These are phyloP conservation scores for Hortaea werneckii DNA, from an alignment of 2,329 filamentous ascomycete species.

Conservation along the genomic window DNA sequence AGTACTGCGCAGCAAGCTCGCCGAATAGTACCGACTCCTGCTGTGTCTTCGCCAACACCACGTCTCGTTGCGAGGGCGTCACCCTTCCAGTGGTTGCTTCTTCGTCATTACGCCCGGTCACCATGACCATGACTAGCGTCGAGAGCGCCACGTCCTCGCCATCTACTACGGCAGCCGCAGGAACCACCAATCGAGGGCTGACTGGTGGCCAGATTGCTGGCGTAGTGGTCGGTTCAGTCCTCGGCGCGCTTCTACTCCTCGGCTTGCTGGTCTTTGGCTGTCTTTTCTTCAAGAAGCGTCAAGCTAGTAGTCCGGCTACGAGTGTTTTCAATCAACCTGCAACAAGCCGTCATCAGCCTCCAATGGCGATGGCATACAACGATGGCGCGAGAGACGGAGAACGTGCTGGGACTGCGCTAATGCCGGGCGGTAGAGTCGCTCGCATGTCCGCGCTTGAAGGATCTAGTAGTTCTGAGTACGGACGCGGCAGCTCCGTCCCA, in stretches of 20 bases:
- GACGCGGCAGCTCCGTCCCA: slow-evolving; percentile 42
- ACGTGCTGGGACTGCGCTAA: slow-evolving; percentile 54
- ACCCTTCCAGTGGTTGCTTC: slow-evolving; percentile 57
- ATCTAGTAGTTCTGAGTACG: slow-evolving; percentile 46
- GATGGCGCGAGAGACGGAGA: slow-evolving; percentile 30
- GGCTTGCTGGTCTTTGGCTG: slow-evolving; percentile 52
- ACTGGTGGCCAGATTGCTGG: slow-evolving; percentile 86
- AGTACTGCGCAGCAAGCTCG: slow-evolving; percentile 73
- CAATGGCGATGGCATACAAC: slow-evolving; percentile 36
- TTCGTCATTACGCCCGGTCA: slow-evolving; percentile 47
- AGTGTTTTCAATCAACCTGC: slow-evolving; percentile 87
- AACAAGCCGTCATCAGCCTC: slow-evolving; percentile 36
- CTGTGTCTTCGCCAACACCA: slow-evolving; percentile 73
- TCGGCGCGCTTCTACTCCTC: slow-evolving; percentile 59
- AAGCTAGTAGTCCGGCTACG: slow-evolving; percentile 50
- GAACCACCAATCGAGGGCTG: slow-evolving; percentile 40
- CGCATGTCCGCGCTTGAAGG: slow-evolving; percentile 91
- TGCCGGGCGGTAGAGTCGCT: slow-evolving; percentile 81
- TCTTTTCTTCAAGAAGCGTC: slow-evolving; percentile 46
- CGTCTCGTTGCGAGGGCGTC: slow-evolving; percentile 64
- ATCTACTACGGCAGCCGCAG: slow-evolving; percentile 13
- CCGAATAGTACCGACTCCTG: slow-evolving; percentile 91
- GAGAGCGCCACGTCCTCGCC: slow-evolving; percentile 11
- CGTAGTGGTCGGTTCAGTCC: slow-evolving; percentile 71
- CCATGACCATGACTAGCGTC: slow-evolving; percentile 53